Evolutionary conservation across 345 rosid genomes (phyloP).

Genomic region (Clarkia xantiana): DNA sequence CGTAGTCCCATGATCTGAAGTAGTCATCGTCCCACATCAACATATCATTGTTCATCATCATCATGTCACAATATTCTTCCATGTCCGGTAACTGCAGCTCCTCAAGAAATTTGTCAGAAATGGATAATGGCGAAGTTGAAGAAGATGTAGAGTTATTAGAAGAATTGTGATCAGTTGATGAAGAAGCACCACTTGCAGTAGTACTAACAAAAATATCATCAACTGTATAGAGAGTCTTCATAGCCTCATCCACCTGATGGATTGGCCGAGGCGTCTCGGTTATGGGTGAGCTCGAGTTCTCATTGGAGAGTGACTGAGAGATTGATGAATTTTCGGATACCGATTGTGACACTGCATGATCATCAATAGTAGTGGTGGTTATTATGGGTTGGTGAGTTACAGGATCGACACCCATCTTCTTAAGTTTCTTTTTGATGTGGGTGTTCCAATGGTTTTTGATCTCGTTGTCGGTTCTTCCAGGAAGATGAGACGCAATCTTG

Average conservation of each 20-base stretch:
- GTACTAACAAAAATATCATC: too few species aligned
- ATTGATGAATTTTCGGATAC: slow-evolving; percentile 6
- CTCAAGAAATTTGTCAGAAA: slow-evolving; percentile 23
- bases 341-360: neutral
- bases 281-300: slow-evolving; percentile 4
- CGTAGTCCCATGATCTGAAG: too few species aligned
- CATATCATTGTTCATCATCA: too few species aligned
- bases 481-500: slow-evolving; percentile 90
- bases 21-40: too few species aligned
- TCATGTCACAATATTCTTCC: slow-evolving; percentile 6
- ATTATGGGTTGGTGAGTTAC: slow-evolving; percentile 58
- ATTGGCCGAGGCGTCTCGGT: slow-evolving; percentile 9
- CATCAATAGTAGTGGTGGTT: slow-evolving; percentile 1
- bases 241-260: neutral
- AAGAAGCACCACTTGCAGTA: slow-evolving; percentile 42
- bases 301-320: too few species aligned
- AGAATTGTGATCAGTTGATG: slow-evolving; percentile 10
- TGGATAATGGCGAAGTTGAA: slow-evolving; percentile 19
- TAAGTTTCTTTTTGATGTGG: slow-evolving; percentile 82
- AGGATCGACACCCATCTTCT: slow-evolving; percentile 90
- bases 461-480: slow-evolving; percentile 94
- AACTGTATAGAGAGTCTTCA: too few species aligned
- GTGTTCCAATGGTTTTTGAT: slow-evolving; percentile 98
- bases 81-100: slow-evolving; percentile 38
- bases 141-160: slow-evolving; percentile 17